Percentiles rank a stretch among this genome's conserved stretches.
These are phyloP conservation scores for Pythium folliculosum DNA, from an alignment of 352 stramenopile species.

Conservation along the genomic window DNA sequence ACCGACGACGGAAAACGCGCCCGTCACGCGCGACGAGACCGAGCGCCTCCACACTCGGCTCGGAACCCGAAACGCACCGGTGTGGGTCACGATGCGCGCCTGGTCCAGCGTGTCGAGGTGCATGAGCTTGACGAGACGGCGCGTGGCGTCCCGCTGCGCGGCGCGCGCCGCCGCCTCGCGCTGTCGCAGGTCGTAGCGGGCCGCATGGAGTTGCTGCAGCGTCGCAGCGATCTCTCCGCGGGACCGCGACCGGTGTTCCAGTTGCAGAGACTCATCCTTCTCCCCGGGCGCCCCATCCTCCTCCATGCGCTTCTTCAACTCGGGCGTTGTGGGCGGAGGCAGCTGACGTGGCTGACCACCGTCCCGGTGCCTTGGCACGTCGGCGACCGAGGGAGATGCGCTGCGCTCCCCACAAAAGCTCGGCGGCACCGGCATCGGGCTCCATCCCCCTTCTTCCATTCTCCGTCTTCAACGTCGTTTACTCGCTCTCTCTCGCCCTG, in stretches of 20 bases:
- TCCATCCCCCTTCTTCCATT: not conserved
- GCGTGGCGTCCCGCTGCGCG: slow-evolving; percentile 40
- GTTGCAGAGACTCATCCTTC: not conserved
- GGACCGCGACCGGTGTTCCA: not conserved
- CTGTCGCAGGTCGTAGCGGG: slow-evolving; percentile 23
- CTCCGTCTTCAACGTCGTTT: slow-evolving; percentile 15
- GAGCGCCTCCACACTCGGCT: too few relatives aligned
- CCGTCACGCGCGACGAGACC: slow-evolving; percentile 2
- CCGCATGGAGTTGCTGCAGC: slow-evolving; percentile 31
- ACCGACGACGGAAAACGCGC: not conserved
- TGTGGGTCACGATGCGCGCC: slow-evolving; percentile 32
- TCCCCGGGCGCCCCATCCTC: slow-evolving; percentile 17
- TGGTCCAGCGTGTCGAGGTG: slow-evolving; percentile 49
- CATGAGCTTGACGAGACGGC: slow-evolving; percentile 52
- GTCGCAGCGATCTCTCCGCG: slow-evolving; percentile 37
- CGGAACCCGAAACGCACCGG: slow-evolving; percentile 31
- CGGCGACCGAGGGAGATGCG: slow-evolving; percentile 9
- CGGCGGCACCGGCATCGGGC: not conserved
- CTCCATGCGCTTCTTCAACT: slow-evolving; percentile 25
- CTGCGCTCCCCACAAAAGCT: not conserved
- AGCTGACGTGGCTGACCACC: slow-evolving; percentile 16
- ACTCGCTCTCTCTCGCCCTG: not conserved
- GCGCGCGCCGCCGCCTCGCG: slow-evolving; percentile 23
- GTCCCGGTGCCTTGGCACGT: slow-evolving; percentile 1
- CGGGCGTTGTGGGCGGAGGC: slow-evolving; percentile 6